A percentile compares a stretch with the other conserved stretches of the same genome.
Evolutionary conservation across 169 alveolate genomes (phyloP).

Genomic region (Plasmodium gaboni): DNA sequence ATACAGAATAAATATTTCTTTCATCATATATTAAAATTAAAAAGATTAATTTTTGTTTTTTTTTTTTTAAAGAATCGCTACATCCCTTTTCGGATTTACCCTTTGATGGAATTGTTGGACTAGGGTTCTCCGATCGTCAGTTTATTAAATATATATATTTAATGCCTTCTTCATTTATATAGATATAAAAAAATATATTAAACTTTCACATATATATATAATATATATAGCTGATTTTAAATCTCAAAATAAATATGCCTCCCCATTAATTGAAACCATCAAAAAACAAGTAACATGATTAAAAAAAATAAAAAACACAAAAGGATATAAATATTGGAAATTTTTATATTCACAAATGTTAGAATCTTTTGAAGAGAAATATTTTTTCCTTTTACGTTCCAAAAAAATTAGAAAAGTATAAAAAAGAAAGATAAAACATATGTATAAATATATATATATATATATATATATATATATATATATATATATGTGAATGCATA

Average conservation of each 20-base stretch:
- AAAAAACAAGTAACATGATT: conserved; percentile 74
- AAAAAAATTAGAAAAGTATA: conserved; percentile 41
- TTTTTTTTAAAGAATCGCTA: conserved; percentile 81
- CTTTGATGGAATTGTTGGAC: conserved; percentile 94
- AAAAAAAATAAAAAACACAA: background rate
- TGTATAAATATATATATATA: background rate
- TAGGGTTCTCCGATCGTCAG: conserved; percentile 91
- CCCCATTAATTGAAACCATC: conserved; percentile 86
- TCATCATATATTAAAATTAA: conserved; percentile 2
- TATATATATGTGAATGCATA: background rate
- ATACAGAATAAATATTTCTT: background rate
- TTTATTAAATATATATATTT: conserved; percentile 19
- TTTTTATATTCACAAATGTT: background rate
- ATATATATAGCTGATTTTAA: conserved; percentile 49
- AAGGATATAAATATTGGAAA: background rate
- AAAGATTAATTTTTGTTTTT: conserved; percentile 4
- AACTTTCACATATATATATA: background rate
- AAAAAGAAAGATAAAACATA: too few relatives aligned
- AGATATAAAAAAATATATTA: background rate
- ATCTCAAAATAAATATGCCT: conserved; percentile 34
- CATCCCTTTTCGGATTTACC: conserved; percentile 93
- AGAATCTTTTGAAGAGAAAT: conserved; percentile 87
- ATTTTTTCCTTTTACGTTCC: conserved; percentile 88
- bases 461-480: background rate
- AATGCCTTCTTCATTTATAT: background rate